Evolutionary conservation across 2,329 filamentous ascomycete species (phyloP), one percentile per base, ranked within the genome.

Genomic region (Metarhizium anisopliae): DNA sequence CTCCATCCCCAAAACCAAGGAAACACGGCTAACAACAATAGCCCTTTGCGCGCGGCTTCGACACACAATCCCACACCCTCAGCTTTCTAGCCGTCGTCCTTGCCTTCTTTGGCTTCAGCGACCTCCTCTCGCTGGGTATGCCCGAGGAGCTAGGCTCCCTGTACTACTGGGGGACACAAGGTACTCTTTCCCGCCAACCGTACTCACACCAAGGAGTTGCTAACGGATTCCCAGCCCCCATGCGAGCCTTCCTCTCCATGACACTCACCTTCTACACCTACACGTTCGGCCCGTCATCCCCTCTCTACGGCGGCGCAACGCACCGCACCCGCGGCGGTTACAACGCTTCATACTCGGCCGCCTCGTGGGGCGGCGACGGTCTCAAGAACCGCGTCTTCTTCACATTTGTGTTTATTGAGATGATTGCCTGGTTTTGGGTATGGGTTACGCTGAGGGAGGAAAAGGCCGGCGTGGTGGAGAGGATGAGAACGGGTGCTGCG

Each of bases 371-470:
- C 59, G 77, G 83, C 52, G 86, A 91, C 59, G 80, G 82, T 29
- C 71, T 96, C 63, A 90, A 92, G 74, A 95, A 95, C 68, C 82
- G 90, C 52, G 75, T 95, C 45, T 83, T 95, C 45, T 95, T 96
- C 67, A 85, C 87, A 0, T 94, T 90, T 71, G 84, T 84, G 8
- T 94, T 96, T 64, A 67, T 95, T 66, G 92, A 96, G 75, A 82
- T 90, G 68, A 77, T 90, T 61, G 80, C 81, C 59, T 96, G 91
- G 90, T 91, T 95, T 70, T 96, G 91, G 91, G 84, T 83, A 29
- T 90, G 84, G 78, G 77, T 86, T 35, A 87, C 83, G 4, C 69
- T 90, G 63, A 76, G 83, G 53, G 87, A 90, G 64, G 87, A 90
- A 74, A 66, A 73, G n/a, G 60, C 64, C 4, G 71, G 68, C 20